Percentiles rank a stretch among this genome's conserved stretches.
Conservation (phyloP, 371 early-diverging fungal species). For the Zychaea mexicana region DNA sequence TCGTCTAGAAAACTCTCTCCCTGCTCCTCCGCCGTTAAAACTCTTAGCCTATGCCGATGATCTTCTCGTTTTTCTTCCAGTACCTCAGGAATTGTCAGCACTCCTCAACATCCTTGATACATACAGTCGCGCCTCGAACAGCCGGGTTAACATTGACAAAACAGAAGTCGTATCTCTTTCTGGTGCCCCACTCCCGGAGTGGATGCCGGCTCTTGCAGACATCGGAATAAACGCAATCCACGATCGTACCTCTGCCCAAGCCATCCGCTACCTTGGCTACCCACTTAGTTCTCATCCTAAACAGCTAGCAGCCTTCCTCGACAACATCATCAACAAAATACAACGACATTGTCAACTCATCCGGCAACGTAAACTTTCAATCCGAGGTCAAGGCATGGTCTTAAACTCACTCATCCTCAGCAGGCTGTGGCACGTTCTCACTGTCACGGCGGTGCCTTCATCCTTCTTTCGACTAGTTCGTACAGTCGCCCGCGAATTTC, state of each 20-base stretch:
- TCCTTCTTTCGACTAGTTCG: not conserved
- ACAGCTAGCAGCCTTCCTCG: slow-evolving; percentile 16
- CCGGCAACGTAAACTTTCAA: slow-evolving; percentile 8
- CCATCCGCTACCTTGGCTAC: not conserved
- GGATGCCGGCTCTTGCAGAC: not conserved
- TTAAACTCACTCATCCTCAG: slow-evolving; percentile 17
- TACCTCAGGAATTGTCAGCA: not conserved
- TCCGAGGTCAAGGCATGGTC: slow-evolving; percentile 13
- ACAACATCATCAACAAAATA: not conserved
- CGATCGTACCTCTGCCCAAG: not conserved
- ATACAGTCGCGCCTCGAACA: slow-evolving; percentile 7
- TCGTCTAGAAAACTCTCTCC: not conserved
- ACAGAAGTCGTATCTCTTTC: not conserved
- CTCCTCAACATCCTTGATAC: not conserved
- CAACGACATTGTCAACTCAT: not conserved
- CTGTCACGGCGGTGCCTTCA: not conserved
- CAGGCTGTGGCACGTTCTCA: not conserved
- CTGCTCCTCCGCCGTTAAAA: not conserved
- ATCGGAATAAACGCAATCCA: not conserved
- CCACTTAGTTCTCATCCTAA: not conserved
- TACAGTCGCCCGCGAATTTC: not conserved
- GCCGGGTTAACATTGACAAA: slow-evolving; percentile 4
- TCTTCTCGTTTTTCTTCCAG: not conserved
- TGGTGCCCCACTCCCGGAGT: not conserved
- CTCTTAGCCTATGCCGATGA: slow-evolving; percentile 20